These are phyloP conservation scores for Phylloporus rhodoxanthus DNA, from an alignment of 768 basidiomycete genomes.

Conservation along the genomic window DNA sequence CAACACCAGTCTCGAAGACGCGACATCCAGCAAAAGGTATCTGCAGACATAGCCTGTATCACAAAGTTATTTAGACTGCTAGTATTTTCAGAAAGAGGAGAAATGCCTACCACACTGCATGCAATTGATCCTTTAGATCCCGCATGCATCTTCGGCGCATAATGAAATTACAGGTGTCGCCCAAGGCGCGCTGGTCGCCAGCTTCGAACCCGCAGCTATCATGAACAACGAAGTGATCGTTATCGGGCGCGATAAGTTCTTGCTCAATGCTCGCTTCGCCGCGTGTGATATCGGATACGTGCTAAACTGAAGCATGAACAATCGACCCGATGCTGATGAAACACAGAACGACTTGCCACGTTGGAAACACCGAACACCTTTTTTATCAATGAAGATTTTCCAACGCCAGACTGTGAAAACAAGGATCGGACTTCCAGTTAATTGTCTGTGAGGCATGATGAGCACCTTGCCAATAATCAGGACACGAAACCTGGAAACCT, in stretches of 20 bases:
- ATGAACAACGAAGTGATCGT: neutral
- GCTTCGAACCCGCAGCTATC: neutral
- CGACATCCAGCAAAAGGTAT: neutral
- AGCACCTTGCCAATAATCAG: neutral
- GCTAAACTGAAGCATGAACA: neutral
- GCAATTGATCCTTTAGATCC: neutral
- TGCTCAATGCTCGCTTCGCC: neutral
- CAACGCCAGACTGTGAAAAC: neutral
- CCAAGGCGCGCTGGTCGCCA: neutral
- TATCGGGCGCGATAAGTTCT: neutral
- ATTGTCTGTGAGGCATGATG: neutral
- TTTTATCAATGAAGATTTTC: neutral
- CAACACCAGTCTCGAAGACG: neutral
- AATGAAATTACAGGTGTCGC: neutral
- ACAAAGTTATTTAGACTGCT: no score
- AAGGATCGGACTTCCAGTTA: no score
- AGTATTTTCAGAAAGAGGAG: neutral
- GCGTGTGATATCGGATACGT: neutral
- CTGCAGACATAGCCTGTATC: neutral
- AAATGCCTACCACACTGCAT: neutral
- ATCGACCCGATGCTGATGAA: neutral
- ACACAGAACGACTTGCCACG: neutral
- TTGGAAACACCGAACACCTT: neutral
- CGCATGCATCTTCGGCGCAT: neutral
- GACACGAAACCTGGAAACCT: neutral